These are phyloP conservation scores for Neofusicoccum laricinum DNA, from an alignment of 2,329 filamentous ascomycete genomes.

Conservation along the genomic window DNA sequence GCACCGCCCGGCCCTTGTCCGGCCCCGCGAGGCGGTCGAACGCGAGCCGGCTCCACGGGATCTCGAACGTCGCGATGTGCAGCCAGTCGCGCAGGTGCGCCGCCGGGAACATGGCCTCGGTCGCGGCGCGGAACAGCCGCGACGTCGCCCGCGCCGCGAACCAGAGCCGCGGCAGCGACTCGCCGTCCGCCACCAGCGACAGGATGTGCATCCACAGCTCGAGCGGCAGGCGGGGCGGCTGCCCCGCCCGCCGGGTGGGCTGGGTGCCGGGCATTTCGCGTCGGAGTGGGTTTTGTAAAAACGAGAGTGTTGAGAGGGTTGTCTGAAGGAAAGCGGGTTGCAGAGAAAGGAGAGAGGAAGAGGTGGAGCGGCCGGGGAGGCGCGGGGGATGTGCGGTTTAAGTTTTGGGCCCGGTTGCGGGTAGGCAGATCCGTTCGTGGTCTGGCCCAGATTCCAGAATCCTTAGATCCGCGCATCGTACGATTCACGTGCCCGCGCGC, in stretches of 20 bases:
- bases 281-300: no score
- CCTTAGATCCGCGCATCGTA: background rate
- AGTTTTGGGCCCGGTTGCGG: background rate
- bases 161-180: background rate
- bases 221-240: no score
- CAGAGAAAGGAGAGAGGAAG: background rate
- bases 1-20: background rate
- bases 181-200: background rate
- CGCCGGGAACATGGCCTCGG: background rate
- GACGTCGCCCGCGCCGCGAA: background rate
- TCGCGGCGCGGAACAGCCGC: background rate
- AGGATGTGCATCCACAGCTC: constrained; percentile 10
- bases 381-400: background rate
- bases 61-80: background rate
- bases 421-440: background rate
- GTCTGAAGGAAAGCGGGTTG: no score
- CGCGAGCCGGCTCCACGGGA: background rate
- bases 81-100: background rate
- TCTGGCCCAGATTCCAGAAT: background rate
- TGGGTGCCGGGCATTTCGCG: no score
- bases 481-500: background rate
- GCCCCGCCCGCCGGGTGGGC: no score
- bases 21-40: background rate
- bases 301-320: no score
- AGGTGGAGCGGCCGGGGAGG: background rate